These are phyloP conservation scores for Fraxinus anomala DNA, from an alignment of 257 asterid species.

Conservation along the genomic window DNA sequence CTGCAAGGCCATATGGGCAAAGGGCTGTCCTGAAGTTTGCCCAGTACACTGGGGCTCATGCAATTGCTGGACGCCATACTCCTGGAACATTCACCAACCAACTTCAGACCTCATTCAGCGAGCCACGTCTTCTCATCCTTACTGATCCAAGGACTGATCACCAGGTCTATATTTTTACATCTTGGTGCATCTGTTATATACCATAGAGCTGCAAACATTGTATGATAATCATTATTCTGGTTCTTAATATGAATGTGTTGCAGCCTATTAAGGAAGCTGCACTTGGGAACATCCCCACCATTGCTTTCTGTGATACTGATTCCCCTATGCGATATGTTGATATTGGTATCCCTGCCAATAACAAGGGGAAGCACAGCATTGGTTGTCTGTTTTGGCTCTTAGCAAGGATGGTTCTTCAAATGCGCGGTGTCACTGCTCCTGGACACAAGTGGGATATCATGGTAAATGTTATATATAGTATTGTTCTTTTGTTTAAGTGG, in stretches of 20 bases:
- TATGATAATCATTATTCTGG: neutral
- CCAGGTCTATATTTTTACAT: conserved; percentile 17
- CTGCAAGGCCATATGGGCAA: conserved; percentile 36
- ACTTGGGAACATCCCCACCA: conserved; percentile 34
- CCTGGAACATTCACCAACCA: conserved; percentile 36
- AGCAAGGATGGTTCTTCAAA: conserved; percentile 33
- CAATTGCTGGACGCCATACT: conserved; percentile 37
- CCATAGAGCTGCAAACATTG: neutral
- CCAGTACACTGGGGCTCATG: conserved; percentile 32
- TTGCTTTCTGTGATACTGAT: conserved; percentile 32
- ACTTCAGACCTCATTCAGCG: conserved; percentile 31
- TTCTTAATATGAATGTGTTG: neutral
- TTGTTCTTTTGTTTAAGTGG: neutral
- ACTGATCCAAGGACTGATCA: conserved; percentile 36
- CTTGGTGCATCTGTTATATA: neutral
- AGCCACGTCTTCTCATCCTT: conserved; percentile 29
- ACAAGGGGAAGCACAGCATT: conserved; percentile 33
- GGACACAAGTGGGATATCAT: conserved; percentile 33
- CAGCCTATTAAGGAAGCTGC: conserved; percentile 37
- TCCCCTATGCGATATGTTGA: conserved; percentile 31
- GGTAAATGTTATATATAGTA: conserved; percentile 15
- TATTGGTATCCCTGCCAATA: conserved; percentile 34
- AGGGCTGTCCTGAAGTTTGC: conserved; percentile 37
- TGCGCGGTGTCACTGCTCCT: conserved; percentile 24
- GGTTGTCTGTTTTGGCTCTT: conserved; percentile 33